phyloP scores from a whole-genome alignment of 345 rosid genomes.

The rapeseed (Brassica napus) region DNA sequence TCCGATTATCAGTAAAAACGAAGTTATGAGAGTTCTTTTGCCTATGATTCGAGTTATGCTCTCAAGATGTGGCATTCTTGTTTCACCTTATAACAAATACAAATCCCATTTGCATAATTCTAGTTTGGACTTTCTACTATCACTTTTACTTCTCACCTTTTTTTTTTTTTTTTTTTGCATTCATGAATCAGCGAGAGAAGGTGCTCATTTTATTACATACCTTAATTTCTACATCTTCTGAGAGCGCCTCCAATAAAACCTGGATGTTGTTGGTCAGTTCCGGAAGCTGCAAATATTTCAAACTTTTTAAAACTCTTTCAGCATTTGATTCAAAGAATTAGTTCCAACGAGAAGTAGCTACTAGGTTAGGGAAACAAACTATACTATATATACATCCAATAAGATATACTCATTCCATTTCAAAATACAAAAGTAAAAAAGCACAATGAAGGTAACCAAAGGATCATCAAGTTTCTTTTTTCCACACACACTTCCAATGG shows the following conservation, averaged over 20 bases:
- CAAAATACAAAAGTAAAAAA: background rate
- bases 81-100: too few relatives aligned
- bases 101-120: too few relatives aligned
- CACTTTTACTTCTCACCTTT: too few relatives aligned
- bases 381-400: background rate
- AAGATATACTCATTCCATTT: background rate
- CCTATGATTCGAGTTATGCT: too few relatives aligned
- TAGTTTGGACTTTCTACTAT: too few relatives aligned
- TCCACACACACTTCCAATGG: background rate
- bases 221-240: background rate
- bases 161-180: background rate
- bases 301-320: background rate
- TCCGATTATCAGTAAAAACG: too few relatives aligned
- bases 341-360: background rate
- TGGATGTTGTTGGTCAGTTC: background rate
- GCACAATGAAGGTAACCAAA: background rate
- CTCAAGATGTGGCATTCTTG: too few relatives aligned
- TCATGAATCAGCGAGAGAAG: background rate
- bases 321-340: background rate
- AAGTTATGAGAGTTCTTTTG: too few relatives aligned
- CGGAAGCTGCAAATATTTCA: background rate
- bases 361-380: background rate
- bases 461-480: background rate
- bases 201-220: background rate
- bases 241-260: background rate